A percentile compares a stretch with the other conserved stretches of the same genome.
These are phyloP conservation scores for Huntiella omanensis DNA, from an alignment of 2,329 filamentous ascomycete genomes.

Conservation along the genomic window DNA sequence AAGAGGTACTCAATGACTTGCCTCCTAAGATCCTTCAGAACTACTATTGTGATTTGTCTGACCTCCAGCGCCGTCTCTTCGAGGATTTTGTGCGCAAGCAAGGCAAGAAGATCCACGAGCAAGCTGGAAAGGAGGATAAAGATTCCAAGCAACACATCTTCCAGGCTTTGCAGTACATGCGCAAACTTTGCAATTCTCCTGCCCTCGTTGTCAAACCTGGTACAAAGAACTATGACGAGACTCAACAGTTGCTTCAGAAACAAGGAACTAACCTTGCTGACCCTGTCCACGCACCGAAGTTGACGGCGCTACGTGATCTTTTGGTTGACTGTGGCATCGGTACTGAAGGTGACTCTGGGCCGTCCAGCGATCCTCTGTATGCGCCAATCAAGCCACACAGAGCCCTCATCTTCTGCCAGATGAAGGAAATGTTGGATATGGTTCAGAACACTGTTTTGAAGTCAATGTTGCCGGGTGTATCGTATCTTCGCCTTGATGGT, in stretches of 20 bases:
- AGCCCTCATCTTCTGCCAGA: slow-evolving; percentile 93
- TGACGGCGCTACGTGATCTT: slow-evolving; percentile 74
- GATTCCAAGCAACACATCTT: slow-evolving; percentile 97
- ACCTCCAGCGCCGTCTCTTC: slow-evolving; percentile 85
- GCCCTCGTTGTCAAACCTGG: slow-evolving; percentile 90
- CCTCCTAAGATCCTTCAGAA: slow-evolving; percentile 98
- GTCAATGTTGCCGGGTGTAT: slow-evolving; percentile 77
- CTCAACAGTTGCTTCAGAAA: slow-evolving; percentile 59
- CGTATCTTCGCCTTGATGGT: slow-evolving; percentile 85
- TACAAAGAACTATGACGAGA: slow-evolving; percentile 76
- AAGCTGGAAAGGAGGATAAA: slow-evolving; percentile 71
- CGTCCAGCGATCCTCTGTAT: slow-evolving; percentile 37
- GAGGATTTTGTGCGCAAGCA: slow-evolving; percentile 94
- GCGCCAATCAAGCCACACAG: slow-evolving; percentile 89
- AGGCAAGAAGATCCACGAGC: slow-evolving; percentile 67
- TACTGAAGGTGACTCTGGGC: slow-evolving; percentile 36
- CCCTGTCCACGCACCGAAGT: slow-evolving; percentile 74
- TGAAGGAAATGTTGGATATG: slow-evolving; percentile 99
- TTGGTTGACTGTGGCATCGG: slow-evolving; percentile 98
- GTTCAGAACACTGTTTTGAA: slow-evolving; percentile 87
- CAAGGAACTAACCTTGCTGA: slow-evolving; percentile 73
- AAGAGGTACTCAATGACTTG: slow-evolving; percentile 89
- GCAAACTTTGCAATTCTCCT: slow-evolving; percentile 94
- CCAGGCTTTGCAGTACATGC: slow-evolving; percentile 98
- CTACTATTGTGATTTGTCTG: slow-evolving; percentile 95